Conservation (phyloP, 2,329 filamentous ascomycete species). For the Aspergillus floridensis region DNA sequence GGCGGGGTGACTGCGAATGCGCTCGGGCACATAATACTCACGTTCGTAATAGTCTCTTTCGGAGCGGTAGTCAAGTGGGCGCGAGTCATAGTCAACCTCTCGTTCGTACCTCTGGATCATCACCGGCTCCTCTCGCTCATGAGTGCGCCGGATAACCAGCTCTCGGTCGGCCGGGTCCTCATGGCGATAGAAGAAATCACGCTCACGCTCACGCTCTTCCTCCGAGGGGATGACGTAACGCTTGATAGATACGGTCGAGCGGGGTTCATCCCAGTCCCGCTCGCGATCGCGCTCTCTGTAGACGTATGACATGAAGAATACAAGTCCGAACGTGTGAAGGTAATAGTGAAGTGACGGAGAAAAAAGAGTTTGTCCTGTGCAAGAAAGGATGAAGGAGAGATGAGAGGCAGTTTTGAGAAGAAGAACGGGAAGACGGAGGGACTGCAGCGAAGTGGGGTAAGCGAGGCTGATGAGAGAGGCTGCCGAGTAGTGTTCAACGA, state of each 20-base stretch:
- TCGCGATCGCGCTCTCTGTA: slow-evolving; percentile 42
- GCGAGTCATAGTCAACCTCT: slow-evolving; percentile 44
- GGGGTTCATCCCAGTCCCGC: slow-evolving; percentile 43
- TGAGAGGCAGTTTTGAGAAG: background rate
- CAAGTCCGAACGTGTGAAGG: background rate
- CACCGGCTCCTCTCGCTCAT: slow-evolving; percentile 44
- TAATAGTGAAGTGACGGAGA: slow-evolving; percentile 1
- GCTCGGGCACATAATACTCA: slow-evolving; percentile 40
- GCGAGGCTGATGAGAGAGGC: slow-evolving; percentile 11
- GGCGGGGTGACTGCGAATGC: slow-evolving; percentile 50
- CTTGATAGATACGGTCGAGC: slow-evolving; percentile 50
- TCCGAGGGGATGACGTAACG: slow-evolving; percentile 53
- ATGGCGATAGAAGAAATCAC: slow-evolving; percentile 27
- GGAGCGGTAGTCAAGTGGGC: slow-evolving; percentile 43
- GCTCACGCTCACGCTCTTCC: slow-evolving; percentile 35
- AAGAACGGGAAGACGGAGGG: slow-evolving; percentile 7
- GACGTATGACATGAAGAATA: slow-evolving; percentile 29
- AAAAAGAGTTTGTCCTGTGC: slow-evolving; percentile 1
- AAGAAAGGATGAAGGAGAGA: slow-evolving; percentile 3
- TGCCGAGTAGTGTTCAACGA: background rate
- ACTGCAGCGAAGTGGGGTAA: slow-evolving; percentile 12
- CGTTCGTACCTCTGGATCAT: slow-evolving; percentile 51
- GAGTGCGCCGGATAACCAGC: slow-evolving; percentile 45
- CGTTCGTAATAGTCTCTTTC: slow-evolving; percentile 48
- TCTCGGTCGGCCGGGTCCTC: slow-evolving; percentile 41